These are phyloP conservation scores for Colletotrichum brevisporum DNA, from an alignment of 2,329 filamentous ascomycete genomes.

Conservation along the genomic window DNA sequence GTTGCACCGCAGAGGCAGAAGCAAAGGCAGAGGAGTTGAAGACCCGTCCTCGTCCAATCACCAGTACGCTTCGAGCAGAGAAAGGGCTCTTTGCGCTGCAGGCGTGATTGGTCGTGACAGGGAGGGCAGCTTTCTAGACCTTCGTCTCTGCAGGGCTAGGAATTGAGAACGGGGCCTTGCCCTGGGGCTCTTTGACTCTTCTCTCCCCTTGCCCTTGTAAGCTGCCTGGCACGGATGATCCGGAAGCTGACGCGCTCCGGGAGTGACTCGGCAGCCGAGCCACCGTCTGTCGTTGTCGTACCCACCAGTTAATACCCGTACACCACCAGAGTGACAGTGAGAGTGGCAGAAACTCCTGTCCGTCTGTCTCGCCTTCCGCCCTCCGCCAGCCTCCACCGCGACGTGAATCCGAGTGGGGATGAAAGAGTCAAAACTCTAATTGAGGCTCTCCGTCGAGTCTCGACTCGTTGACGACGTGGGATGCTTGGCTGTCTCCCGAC, in stretches of 20 bases:
- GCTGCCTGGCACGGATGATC: conserved; percentile 35
- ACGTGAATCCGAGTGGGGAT: conserved; percentile 20
- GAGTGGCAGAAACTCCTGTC: not conserved
- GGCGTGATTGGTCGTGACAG: conserved; percentile 16
- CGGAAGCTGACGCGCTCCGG: conserved; percentile 40
- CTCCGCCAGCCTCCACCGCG: conserved; percentile 13
- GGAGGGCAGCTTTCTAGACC: conserved; percentile 4
- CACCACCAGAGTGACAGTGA: too few species aligned
- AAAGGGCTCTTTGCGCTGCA: conserved; percentile 10
- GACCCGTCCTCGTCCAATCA: conserved; percentile 12
- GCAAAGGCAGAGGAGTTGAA: not conserved
- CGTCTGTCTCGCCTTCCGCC: conserved; percentile 21
- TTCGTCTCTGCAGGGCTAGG: conserved; percentile 22
- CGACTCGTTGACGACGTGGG: conserved; percentile 30
- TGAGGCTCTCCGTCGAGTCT: conserved; percentile 26
- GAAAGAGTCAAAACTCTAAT: conserved; percentile 35
- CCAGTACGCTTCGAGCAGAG: not conserved
- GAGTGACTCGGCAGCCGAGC: conserved; percentile 33
- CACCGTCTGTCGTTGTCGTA: conserved; percentile 1
- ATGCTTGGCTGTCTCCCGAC: conserved; percentile 9
- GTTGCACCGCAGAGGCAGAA: not conserved
- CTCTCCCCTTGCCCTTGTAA: conserved; percentile 10
- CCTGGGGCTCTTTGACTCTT: not conserved
- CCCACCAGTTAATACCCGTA: too few species aligned
- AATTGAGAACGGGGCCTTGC: conserved; percentile 10